Evolutionary conservation across 345 rosid species (phyloP), one percentile per base, ranked within the genome.

Genomic region (Mangifera indica): DNA sequence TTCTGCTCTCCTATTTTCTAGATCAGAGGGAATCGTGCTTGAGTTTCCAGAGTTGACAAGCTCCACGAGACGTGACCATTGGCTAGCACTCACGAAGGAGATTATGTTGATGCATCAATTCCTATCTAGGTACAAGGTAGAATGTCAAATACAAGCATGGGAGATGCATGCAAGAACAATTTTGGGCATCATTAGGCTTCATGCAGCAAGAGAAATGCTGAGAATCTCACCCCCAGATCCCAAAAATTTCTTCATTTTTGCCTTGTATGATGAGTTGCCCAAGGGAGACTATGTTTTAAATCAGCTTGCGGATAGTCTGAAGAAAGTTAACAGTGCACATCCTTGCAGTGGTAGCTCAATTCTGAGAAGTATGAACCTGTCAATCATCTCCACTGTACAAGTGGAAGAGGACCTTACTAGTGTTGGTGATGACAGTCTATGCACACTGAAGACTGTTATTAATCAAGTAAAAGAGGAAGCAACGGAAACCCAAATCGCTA

Each of bases 41-140:
- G 99, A 91, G 83, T 95, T 95, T 77, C 98, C 99, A 0, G 99
- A 91, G 91, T 72, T 92, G 77, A 92, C 97, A 37, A 89, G 98
- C 81, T 92, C 97, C 49, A 95, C 96, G 0, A 92, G 99, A 77
- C 83, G 97, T n/a, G 91, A 89, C 65, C 98, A 88, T 69, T 92
- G 97, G 99, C 90, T 92, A 29, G 89, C 90, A 49, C 84, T 92
- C 32, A 72, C 76, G 0, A 91, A 85, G 74, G 98, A 95, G 73
- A 57, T 95, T 66, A 78, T 87, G 74, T 58, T 90, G 56, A 81
- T 89, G 93, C 98, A 92, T 80, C 84, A 78, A 18, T 95, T 95
- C 81, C 72, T 92, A 56, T 81, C 74, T 49, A 84, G 81, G 63
- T 79, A 61, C 25, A 80, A 80, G 34, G 81, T 86, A 74, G 83